Evolutionary conservation across 1,284 basidiomycete species (phyloP).

Genomic region (Porogramme epimiltina): DNA sequence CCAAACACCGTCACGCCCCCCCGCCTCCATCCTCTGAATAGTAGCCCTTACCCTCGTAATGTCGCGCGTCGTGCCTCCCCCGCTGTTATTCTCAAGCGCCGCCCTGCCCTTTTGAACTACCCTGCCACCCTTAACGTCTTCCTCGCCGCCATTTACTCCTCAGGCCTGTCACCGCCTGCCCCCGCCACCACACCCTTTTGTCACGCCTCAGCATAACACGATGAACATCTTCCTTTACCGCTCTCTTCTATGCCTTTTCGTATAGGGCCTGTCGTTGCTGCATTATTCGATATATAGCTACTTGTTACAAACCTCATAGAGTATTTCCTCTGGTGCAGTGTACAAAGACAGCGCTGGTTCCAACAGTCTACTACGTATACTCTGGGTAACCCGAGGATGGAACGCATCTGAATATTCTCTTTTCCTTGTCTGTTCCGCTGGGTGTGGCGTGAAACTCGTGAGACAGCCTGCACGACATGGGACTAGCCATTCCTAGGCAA

Average conservation of each 20-base stretch:
- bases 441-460: too few relatives aligned
- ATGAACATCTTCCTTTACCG: slow-evolving; percentile 8
- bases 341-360: slow-evolving; percentile 1
- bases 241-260: slow-evolving; percentile 6
- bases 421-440: too few relatives aligned
- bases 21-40: background rate
- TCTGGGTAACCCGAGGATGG: slow-evolving; percentile 2
- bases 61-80: background rate
- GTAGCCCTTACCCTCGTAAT: background rate
- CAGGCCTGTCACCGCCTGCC: too few relatives aligned
- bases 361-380: background rate
- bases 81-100: background rate
- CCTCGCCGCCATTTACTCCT: too few relatives aligned
- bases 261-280: slow-evolving; percentile 18
- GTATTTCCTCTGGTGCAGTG: slow-evolving; percentile 7
- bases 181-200: background rate
- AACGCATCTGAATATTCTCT: background rate
- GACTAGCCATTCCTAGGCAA: too few relatives aligned
- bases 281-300: slow-evolving; percentile 17
- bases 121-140: too few relatives aligned
- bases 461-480: too few relatives aligned
- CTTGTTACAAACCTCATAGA: slow-evolving; percentile 20
- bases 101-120: too few relatives aligned
- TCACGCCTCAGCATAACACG: slow-evolving; percentile 17
- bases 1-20: background rate